Evolutionary conservation across 2,329 filamentous ascomycete genomes (phyloP), one percentile per base, ranked within the genome.

Genomic region (Tolypocladium tundrense): DNA sequence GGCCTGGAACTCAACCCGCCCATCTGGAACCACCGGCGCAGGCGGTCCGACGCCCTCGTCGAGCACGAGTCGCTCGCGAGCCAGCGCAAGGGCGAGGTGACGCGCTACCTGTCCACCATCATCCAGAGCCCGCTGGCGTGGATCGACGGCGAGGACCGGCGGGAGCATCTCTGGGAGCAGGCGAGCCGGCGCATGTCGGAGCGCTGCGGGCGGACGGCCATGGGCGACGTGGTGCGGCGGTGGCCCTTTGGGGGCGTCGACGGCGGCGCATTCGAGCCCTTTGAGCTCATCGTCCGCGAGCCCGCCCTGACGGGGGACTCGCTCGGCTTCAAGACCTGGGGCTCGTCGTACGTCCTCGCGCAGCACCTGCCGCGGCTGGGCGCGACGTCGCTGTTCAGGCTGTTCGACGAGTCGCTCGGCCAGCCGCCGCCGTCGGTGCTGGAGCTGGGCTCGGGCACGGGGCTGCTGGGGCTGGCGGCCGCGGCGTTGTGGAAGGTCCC

Each of bases 291-390:
- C 41, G 84, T 99, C 43, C 82, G 90, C 58, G 94, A 99, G 69
- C 94, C 94, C 1, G 86, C 91, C 1, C 77, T 97, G 58, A 96
- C 90, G 0, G 88, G 88, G 8, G 93, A 97, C 71, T 88, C 90
- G 59, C 78, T 97, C 21, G 94, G 94, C 1, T 80, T 95, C 70
- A 97, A 99, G 72, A 99, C 94, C 0, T 97, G 94, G 94, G 90
- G 89, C 0, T 93, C 91, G 0, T 93, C 91, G 0, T 95, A 91
- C 67, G 81, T 95, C 2, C 84, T 97, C 5, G 88, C 93, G 0
- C 87, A 84, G 63, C 84, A 88, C 31, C 80, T 97, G 33, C 76
- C 76, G 24, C 67, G 67, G 14, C 74, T 85, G 43, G 72, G 68
- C 9, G 71, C 69, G 50, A 76, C 71, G 16, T 72, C 75, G 0